phyloP scores from a whole-genome alignment of 164 flowering plant genomes.

The Nelumbo lutea region DNA sequence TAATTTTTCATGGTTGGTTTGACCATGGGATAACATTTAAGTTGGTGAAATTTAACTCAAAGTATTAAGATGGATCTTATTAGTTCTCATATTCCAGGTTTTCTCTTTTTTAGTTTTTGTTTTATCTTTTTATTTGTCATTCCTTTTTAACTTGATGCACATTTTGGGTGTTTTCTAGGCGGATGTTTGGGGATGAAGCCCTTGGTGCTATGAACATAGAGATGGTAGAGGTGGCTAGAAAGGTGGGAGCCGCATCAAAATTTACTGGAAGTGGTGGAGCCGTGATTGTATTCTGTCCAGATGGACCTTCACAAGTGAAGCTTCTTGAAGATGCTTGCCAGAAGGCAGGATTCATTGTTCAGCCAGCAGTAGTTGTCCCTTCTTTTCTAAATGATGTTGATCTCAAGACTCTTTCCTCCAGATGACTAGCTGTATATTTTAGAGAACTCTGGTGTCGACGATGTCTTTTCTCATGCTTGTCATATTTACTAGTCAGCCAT shows the following conservation, averaged over 20 bases:
- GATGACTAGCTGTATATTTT: background rate
- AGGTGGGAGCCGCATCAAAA: constrained; percentile 91
- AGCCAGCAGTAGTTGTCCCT: constrained; percentile 52
- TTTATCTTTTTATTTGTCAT: background rate
- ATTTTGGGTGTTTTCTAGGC: constrained; percentile 29
- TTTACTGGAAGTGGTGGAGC: constrained; percentile 99
- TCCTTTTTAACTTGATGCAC: background rate
- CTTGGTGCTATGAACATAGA: constrained; percentile 76
- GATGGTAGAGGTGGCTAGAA: constrained; percentile 85
- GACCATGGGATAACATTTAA: background rate
- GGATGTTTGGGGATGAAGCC: constrained; percentile 85
- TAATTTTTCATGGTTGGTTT: background rate
- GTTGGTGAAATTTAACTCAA: background rate
- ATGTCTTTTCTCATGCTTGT: too few relatives aligned
- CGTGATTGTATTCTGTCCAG: constrained; percentile 78
- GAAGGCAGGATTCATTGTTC: constrained; percentile 58
- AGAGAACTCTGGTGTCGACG: too few relatives aligned
- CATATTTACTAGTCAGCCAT: too few relatives aligned
- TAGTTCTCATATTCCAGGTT: background rate
- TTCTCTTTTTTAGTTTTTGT: background rate
- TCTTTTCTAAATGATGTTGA: constrained; percentile 55
- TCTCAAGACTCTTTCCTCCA: constrained; percentile 28
- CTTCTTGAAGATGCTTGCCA: constrained; percentile 65
- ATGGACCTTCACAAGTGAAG: constrained; percentile 71
- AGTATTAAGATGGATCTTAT: background rate